Conservation (phyloP, 768 basidiomycete genomes). For the Suillus americanus region DNA sequence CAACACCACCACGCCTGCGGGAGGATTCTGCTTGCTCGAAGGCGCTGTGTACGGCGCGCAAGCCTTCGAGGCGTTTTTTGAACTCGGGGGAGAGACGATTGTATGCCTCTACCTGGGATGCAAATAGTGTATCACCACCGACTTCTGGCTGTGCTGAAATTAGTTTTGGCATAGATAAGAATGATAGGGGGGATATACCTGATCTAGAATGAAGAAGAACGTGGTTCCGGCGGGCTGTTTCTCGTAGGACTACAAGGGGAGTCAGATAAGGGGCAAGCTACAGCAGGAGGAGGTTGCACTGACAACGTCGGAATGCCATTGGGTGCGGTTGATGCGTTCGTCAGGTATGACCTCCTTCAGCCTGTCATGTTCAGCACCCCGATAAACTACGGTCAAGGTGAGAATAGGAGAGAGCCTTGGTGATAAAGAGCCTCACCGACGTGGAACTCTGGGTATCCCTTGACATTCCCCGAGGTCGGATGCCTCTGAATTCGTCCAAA, state of each 20-base stretch:
- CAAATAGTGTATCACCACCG: slow-evolving; percentile 58
- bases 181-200: slow-evolving; percentile 21
- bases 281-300: slow-evolving; percentile 15
- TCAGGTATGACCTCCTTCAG: slow-evolving; percentile 44
- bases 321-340: slow-evolving; percentile 41
- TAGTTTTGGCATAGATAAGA: background rate
- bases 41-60: slow-evolving; percentile 56
- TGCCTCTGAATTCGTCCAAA: slow-evolving; percentile 48
- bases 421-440: slow-evolving; percentile 39
- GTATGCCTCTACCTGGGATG: slow-evolving; percentile 59
- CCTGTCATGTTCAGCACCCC: slow-evolving; percentile 42
- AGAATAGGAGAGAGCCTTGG: background rate
- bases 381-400: slow-evolving; percentile 40
- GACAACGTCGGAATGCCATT: slow-evolving; percentile 59
- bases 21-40: slow-evolving; percentile 52
- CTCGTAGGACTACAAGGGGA: slow-evolving; percentile 45
- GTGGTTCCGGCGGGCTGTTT: slow-evolving; percentile 55
- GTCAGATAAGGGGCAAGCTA: background rate
- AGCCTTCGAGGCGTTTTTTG: slow-evolving; percentile 55
- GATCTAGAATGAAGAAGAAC: slow-evolving; percentile 56
- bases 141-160: slow-evolving; percentile 26
- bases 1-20: slow-evolving; percentile 41
- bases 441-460: slow-evolving; percentile 59
- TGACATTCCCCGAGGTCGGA: slow-evolving; percentile 50
- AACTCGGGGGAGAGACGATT: slow-evolving; percentile 57